These are phyloP conservation scores for Spergularia azorica DNA, from an alignment of 179 eudicot species.

Conservation along the genomic window DNA sequence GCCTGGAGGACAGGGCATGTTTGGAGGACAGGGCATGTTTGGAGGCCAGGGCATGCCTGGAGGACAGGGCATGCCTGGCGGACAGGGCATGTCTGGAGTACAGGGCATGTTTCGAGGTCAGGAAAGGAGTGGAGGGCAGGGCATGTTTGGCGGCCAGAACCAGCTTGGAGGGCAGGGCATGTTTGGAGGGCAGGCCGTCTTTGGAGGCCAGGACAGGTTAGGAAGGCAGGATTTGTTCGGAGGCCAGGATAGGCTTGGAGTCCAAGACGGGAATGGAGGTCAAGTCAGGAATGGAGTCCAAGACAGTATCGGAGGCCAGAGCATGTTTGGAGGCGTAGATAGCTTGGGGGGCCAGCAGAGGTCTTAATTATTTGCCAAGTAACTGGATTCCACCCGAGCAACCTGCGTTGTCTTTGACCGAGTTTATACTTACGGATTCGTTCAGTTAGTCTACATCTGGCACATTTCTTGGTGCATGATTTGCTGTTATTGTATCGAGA, in stretches of 20 bases:
- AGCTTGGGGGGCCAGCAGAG: no score
- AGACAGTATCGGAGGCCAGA: slow-evolving; percentile 7
- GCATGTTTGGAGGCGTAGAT: no score
- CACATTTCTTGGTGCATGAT: background rate
- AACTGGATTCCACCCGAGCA: background rate
- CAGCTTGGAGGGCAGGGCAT: slow-evolving; percentile 44
- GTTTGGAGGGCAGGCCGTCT: slow-evolving; percentile 20
- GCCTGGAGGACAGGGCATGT: slow-evolving; percentile 20
- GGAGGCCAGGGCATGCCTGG: no score
- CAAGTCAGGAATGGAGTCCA: slow-evolving; percentile 24
- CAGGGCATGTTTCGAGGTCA: no score
- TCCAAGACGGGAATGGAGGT: slow-evolving; percentile 47
- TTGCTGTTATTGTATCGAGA: no score
- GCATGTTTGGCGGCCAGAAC: slow-evolving; percentile 27
- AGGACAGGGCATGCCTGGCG: no score
- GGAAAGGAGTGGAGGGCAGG: slow-evolving; percentile 38
- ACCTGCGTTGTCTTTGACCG: background rate
- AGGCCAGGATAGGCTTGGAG: background rate
- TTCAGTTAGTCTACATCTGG: background rate
- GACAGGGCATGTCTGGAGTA: no score
- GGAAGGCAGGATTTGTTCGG: no score
- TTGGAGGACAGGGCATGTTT: background rate
- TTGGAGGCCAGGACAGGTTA: no score
- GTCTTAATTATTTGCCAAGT: no score
- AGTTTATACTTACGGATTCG: background rate